Evolutionary conservation across 495 filamentous ascomycete species (phyloP).

Genomic region (Penicillium canariense): DNA sequence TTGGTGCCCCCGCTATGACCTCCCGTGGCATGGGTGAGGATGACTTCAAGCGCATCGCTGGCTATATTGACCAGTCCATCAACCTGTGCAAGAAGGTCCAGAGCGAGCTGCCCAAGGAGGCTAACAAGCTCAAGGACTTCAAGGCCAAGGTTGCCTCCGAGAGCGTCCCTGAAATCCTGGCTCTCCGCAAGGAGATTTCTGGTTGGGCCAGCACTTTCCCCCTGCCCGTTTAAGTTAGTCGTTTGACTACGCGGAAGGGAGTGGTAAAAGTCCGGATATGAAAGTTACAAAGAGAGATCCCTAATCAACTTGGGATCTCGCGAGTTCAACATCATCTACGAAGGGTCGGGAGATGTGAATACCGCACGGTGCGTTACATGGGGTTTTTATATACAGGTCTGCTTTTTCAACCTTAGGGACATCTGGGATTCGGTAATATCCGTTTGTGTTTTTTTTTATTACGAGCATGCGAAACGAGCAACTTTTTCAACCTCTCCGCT

Average conservation of each 20-base stretch:
- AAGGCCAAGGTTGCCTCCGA: constrained; percentile 82
- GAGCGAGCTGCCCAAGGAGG: constrained; percentile 81
- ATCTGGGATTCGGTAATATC: constrained; percentile 38
- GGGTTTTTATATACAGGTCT: constrained; percentile 45
- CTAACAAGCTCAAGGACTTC: constrained; percentile 99
- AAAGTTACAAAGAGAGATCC: constrained; percentile 25
- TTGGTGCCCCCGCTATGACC: constrained; percentile 97
- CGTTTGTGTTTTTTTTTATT: constrained; percentile 14
- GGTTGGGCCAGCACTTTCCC: constrained; percentile 89
- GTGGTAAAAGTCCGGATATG: constrained; percentile 16
- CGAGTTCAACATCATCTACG: constrained; percentile 35
- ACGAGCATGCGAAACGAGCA: constrained; percentile 36
- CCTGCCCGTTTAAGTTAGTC: constrained; percentile 66
- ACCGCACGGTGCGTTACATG: constrained; percentile 39
- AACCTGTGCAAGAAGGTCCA: constrained; percentile 84
- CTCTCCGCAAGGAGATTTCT: constrained; percentile 84
- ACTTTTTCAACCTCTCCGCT: constrained; percentile 29
- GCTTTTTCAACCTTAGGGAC: constrained; percentile 52
- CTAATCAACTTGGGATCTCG: constrained; percentile 15
- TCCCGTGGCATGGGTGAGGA: constrained; percentile 88
- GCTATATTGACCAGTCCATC: constrained; percentile 83
- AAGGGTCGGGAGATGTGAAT: constrained; percentile 23
- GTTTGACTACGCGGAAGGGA: background rate
- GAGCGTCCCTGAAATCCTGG: constrained; percentile 72
- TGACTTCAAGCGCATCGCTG: constrained; percentile 87